These are phyloP conservation scores for Petunia hybrid DNA, from an alignment of 305 asterid genomes.

Conservation along the genomic window DNA sequence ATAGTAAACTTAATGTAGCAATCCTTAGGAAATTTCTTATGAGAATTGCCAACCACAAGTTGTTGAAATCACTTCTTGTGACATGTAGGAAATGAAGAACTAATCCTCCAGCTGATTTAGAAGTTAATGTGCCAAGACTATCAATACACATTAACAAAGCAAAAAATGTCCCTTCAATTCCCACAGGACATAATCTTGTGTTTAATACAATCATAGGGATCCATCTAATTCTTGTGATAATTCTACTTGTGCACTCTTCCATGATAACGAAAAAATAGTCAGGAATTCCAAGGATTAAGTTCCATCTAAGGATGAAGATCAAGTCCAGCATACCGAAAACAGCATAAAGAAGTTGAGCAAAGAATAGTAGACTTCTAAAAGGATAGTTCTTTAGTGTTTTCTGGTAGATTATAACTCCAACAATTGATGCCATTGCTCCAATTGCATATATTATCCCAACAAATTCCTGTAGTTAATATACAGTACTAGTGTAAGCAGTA, in stretches of 20 bases:
- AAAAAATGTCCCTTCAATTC: conserved; percentile 73
- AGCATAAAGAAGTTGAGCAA: conserved; percentile 58
- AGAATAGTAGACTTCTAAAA: conserved; percentile 52
- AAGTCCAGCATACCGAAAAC: conserved; percentile 61
- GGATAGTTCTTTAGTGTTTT: conserved; percentile 64
- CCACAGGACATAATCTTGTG: conserved; percentile 61
- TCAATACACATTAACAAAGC: conserved; percentile 70
- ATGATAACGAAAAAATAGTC: conserved; percentile 57
- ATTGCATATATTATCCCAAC: conserved; percentile 67
- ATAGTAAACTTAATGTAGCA: conserved; percentile 53
- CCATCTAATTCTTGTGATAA: conserved; percentile 56
- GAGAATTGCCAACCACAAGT: conserved; percentile 57
- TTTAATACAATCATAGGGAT: conserved; percentile 72
- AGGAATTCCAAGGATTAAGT: conserved; percentile 60
- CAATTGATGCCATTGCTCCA: conserved; percentile 69
- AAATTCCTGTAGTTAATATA: conserved; percentile 49
- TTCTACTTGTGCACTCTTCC: conserved; percentile 56
- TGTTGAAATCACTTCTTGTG: conserved; percentile 61
- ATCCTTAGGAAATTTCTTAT: conserved; percentile 53
- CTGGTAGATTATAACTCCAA: conserved; percentile 70
- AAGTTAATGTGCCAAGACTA: conserved; percentile 56
- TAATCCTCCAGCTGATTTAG: conserved; percentile 65
- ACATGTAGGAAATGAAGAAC: conserved; percentile 56
- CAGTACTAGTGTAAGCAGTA: background rate
- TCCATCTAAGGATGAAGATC: conserved; percentile 60